These are phyloP conservation scores for Parastagonospora nodorum DNA, from an alignment of 2,329 filamentous ascomycete species.

Conservation along the genomic window DNA sequence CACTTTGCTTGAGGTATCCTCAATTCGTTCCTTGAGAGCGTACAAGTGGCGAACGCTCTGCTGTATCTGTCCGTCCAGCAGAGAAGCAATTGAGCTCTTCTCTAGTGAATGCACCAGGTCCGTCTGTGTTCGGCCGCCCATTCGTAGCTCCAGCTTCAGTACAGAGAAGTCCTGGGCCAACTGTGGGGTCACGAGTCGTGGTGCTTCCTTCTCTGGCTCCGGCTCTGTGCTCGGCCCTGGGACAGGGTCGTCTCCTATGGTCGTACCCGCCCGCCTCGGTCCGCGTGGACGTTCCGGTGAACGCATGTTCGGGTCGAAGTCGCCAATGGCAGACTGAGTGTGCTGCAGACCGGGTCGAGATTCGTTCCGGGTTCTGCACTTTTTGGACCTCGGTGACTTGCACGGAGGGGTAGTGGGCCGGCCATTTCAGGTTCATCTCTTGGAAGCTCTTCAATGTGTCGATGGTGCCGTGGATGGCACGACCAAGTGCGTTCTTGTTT, in stretches of 20 bases:
- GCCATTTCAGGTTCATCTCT: conserved; percentile 89
- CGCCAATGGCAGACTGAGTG: conserved; percentile 64
- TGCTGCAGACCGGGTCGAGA: conserved; percentile 68
- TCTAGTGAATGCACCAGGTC: conserved; percentile 95
- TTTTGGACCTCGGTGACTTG: conserved; percentile 55
- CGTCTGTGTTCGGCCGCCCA: conserved; percentile 82
- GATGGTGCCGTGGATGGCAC: conserved; percentile 84
- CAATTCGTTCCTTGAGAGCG: conserved; percentile 87
- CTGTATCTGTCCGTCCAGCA: conserved; percentile 91
- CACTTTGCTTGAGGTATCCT: conserved; percentile 97
- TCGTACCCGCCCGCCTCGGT: conserved; percentile 74
- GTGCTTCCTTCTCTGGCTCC: conserved; percentile 65
- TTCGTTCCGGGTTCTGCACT: conserved; percentile 51
- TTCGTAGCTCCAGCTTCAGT: conserved; percentile 89
- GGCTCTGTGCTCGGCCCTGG: conserved; percentile 75
- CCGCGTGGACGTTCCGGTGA: conserved; percentile 55
- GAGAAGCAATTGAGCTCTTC: conserved; percentile 84
- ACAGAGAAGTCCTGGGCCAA: conserved; percentile 96
- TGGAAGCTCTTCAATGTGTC: conserved; percentile 83
- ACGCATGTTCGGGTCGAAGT: conserved; percentile 48
- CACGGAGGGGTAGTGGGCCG: conserved; percentile 90
- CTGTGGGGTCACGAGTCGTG: conserved; percentile 85
- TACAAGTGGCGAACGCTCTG: conserved; percentile 91
- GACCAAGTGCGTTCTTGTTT: conserved; percentile 83
- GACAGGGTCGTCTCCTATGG: conserved; percentile 60